Conservation (phyloP, 139 green algal genomes). For the Coccomyxa sp. region DNA sequence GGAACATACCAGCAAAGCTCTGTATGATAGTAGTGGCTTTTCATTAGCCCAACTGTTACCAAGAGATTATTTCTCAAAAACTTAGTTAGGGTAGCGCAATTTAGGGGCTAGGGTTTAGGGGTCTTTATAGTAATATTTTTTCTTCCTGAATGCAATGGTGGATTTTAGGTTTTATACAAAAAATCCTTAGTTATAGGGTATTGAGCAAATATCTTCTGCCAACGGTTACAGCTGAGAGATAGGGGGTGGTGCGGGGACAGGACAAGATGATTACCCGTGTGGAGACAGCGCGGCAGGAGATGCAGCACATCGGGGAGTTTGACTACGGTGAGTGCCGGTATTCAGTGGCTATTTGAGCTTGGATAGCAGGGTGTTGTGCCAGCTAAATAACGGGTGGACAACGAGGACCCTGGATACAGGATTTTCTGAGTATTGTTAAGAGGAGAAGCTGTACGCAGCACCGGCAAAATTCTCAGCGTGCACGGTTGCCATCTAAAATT, state of each 20-base stretch:
- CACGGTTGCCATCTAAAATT: neutral
- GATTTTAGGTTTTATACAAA: too few species aligned
- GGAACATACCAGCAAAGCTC: too few species aligned
- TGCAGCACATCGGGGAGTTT: slow-evolving; percentile 65
- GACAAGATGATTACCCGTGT: slow-evolving; percentile 71
- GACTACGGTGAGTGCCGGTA: slow-evolving; percentile 71
- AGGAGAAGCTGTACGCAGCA: neutral
- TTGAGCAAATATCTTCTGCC: too few species aligned
- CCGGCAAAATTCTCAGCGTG: neutral
- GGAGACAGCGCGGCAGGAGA: slow-evolving; percentile 72
- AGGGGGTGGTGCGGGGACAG: slow-evolving; percentile 17
- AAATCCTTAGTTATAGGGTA: too few species aligned
- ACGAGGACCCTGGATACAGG: too few species aligned
- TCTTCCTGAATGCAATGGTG: too few species aligned
- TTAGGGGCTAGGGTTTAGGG: neutral
- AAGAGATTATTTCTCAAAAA: too few species aligned
- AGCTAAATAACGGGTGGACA: too few species aligned
- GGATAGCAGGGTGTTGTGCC: too few species aligned
- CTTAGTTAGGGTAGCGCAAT: neutral
- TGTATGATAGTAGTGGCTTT: too few species aligned
- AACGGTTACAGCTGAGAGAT: neutral
- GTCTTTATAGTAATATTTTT: neutral
- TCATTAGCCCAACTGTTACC: too few species aligned
- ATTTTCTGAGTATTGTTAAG: neutral
- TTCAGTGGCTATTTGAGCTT: too few species aligned